Conservation (phyloP, 495 filamentous ascomycete genomes). For the Neurospora sp. region DNA sequence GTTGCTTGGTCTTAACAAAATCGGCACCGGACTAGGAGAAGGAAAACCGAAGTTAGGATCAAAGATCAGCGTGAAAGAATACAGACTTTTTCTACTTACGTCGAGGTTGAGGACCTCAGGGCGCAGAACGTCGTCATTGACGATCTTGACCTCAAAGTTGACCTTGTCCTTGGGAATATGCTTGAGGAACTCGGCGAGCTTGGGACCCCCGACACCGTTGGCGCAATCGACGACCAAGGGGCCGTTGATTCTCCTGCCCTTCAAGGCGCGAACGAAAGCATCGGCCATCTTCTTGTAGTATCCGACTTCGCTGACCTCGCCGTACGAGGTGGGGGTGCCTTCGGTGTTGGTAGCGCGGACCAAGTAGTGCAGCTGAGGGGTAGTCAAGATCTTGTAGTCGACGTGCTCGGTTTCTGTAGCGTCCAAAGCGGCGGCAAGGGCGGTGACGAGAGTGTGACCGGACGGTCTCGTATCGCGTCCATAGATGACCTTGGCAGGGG, state of each 20-base stretch:
- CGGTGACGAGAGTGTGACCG: constrained; percentile 67
- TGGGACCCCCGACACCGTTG: constrained; percentile 92
- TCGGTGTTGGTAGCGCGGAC: constrained; percentile 91
- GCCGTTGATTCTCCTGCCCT: constrained; percentile 58
- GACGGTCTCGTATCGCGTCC: constrained; percentile 90
- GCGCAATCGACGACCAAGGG: constrained; percentile 84
- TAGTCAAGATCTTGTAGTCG: constrained; percentile 84
- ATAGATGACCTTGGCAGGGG: constrained; percentile 71
- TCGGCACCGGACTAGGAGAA: constrained; percentile 76
- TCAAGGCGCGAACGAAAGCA: constrained; percentile 74
- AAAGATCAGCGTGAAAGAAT: not conserved
- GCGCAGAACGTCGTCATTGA: constrained; percentile 84
- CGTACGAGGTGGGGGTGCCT: constrained; percentile 71
- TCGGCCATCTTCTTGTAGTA: constrained; percentile 86
- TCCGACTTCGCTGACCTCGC: constrained; percentile 75
- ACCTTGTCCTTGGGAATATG: constrained; percentile 58
- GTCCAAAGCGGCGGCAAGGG: constrained; percentile 66
- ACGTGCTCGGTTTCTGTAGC: constrained; percentile 60
- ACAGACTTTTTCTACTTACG: constrained; percentile 35
- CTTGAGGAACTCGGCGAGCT: constrained; percentile 79
- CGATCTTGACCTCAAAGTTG: constrained; percentile 67
- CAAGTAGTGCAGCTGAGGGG: constrained; percentile 92
- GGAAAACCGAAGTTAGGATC: constrained; percentile 10
- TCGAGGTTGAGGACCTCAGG: constrained; percentile 83
- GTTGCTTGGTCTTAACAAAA: constrained; percentile 93